Percentiles rank a stretch among this genome's conserved stretches.
phyloP scores from a whole-genome alignment of 768 basidiomycete species.

The Astraeus odoratus region DNA sequence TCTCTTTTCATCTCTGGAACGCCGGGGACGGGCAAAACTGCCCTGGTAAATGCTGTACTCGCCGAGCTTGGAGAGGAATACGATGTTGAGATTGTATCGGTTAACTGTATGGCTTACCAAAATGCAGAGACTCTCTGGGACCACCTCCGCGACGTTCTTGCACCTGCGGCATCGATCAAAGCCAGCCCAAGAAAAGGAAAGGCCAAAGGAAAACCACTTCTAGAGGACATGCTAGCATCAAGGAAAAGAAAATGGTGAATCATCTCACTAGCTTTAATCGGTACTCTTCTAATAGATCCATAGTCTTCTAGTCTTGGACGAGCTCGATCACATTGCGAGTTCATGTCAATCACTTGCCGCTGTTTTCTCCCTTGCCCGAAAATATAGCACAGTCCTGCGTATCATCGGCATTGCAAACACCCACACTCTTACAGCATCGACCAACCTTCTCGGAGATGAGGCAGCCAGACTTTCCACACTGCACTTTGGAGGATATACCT shows the following conservation, averaged over 20 bases:
- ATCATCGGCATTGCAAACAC: slow-evolving; percentile 86
- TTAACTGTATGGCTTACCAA: slow-evolving; percentile 80
- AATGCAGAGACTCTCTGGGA: slow-evolving; percentile 67
- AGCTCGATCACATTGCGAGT: slow-evolving; percentile 75
- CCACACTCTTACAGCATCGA: slow-evolving; percentile 67
- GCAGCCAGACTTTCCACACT: slow-evolving; percentile 49
- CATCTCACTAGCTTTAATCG: neutral
- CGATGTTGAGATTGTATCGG: slow-evolving; percentile 39
- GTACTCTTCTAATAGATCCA: slow-evolving; percentile 14
- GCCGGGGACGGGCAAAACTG: slow-evolving; percentile 91
- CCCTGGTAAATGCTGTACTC: slow-evolving; percentile 66
- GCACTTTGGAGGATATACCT: slow-evolving; percentile 77
- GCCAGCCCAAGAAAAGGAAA: slow-evolving; percentile 31
- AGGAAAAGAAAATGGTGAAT: slow-evolving; percentile 47
- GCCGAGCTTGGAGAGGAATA: slow-evolving; percentile 31
- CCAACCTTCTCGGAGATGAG: slow-evolving; percentile 29
- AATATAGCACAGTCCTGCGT: slow-evolving; percentile 47
- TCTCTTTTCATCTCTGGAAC: slow-evolving; percentile 87
- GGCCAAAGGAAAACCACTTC: slow-evolving; percentile 39
- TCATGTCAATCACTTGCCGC: slow-evolving; percentile 50
- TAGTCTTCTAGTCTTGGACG: slow-evolving; percentile 78
- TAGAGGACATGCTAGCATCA: slow-evolving; percentile 39
- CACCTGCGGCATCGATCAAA: slow-evolving; percentile 28
- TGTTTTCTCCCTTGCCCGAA: slow-evolving; percentile 62
- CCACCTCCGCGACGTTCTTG: slow-evolving; percentile 53